phyloP scores from a whole-genome alignment of 805 yeast species.

The Wickerhamiella allomyrinae region DNA sequence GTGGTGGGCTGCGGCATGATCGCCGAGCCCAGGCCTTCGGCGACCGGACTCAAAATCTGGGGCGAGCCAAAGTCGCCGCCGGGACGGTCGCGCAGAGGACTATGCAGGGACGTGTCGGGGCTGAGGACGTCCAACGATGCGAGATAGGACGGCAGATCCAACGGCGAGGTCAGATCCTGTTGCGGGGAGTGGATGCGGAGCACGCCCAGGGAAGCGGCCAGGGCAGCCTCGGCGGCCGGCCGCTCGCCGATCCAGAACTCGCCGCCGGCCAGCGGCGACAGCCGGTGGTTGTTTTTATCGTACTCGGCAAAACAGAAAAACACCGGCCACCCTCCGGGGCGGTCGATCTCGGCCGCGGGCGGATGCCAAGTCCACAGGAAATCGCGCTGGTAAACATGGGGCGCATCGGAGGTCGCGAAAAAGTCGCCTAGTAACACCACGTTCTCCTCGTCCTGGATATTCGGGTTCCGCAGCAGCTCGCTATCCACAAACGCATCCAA shows the following conservation, averaged over 20 bases:
- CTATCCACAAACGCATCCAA: constrained; percentile 23
- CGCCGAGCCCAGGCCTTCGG: background rate
- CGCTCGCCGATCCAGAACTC: constrained; percentile 23
- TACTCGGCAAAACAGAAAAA: constrained; percentile 30
- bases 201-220: background rate
- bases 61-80: background rate
- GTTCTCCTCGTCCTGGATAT: constrained; percentile 26
- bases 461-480: constrained; percentile 26
- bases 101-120: background rate
- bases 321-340: constrained; percentile 21
- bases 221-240: background rate
- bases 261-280: constrained; percentile 23
- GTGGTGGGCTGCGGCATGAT: background rate
- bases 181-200: background rate
- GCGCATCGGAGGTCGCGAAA: constrained; percentile 9
- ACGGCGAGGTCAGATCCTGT: background rate
- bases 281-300: constrained; percentile 22
- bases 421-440: constrained; percentile 27
- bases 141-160: background rate
- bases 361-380: constrained; percentile 25
- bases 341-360: constrained; percentile 8
- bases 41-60: background rate
- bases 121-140: background rate
- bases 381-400: constrained; percentile 13
- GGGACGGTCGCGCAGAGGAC: background rate